A percentile compares a stretch with the other conserved stretches of the same genome.
These are phyloP conservation scores for Strigomonas galati DNA, from an alignment of 208 protist genomes.

Conservation along the genomic window DNA sequence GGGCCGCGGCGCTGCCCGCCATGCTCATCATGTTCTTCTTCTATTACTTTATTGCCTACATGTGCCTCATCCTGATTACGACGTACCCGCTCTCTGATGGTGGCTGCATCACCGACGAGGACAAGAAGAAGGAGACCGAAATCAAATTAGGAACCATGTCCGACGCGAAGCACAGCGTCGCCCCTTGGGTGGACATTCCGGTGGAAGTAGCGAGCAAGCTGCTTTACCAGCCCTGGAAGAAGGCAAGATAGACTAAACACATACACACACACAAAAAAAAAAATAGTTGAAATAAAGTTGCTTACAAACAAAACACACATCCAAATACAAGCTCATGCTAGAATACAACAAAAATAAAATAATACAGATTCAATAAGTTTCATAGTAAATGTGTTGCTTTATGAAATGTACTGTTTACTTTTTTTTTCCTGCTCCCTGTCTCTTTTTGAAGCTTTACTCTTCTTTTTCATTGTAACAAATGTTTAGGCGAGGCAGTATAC, in stretches of 20 bases:
- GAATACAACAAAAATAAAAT: too few relatives aligned
- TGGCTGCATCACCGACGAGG: constrained; percentile 66
- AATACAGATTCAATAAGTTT: too few relatives aligned
- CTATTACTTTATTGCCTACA: constrained; percentile 65
- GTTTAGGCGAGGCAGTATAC: constrained; percentile 9
- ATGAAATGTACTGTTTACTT: too few relatives aligned
- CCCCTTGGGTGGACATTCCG: constrained; percentile 81
- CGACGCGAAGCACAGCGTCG: constrained; percentile 55
- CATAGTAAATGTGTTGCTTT: too few relatives aligned
- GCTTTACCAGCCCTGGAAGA: constrained; percentile 82
- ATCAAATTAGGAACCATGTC: constrained; percentile 45
- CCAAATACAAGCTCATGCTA: too few relatives aligned
- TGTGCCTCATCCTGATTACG: constrained; percentile 59
- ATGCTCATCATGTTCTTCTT: constrained; percentile 72
- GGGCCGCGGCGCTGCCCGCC: constrained; percentile 81
- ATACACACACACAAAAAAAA: background rate
- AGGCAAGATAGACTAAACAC: constrained; percentile 16
- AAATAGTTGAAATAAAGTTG: background rate
- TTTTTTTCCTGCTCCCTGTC: background rate
- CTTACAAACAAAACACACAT: too few relatives aligned
- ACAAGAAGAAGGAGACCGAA: constrained; percentile 52
- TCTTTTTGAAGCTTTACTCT: background rate
- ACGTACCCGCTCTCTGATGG: constrained; percentile 78
- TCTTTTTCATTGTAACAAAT: constrained; percentile 1
- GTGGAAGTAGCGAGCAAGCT: constrained; percentile 68